phyloP scores from a whole-genome alignment of 192 early-diverging fungal genomes.

The Phycomyces nitens region DNA sequence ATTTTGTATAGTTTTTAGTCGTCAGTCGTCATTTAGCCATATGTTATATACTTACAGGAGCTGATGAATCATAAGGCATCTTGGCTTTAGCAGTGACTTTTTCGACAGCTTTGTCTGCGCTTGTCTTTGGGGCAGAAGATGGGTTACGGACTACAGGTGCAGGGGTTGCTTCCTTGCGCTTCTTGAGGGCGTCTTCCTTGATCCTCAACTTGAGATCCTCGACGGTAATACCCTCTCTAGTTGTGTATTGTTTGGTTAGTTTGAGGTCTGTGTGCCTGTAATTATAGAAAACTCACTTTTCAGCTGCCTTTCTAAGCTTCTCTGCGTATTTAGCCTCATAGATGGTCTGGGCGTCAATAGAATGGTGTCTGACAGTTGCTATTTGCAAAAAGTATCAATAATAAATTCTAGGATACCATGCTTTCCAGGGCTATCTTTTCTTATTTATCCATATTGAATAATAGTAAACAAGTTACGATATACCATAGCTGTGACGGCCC shows the following conservation, averaged over 20 bases:
- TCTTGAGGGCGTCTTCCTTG: conserved; percentile 18
- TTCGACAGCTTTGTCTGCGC: background rate
- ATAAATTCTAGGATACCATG: no score
- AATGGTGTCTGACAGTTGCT: background rate
- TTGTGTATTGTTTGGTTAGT: background rate
- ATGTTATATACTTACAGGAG: conserved; percentile 25
- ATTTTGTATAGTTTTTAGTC: no score
- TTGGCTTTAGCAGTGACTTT: conserved; percentile 23
- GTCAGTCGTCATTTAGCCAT: background rate
- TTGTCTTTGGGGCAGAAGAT: conserved; percentile 5
- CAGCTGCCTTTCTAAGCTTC: conserved; percentile 30
- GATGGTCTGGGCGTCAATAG: conserved; percentile 14
- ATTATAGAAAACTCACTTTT: conserved; percentile 23
- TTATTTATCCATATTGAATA: no score
- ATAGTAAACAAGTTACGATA: no score
- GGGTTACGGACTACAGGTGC: background rate
- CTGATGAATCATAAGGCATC: conserved; percentile 33
- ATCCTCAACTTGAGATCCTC: conserved; percentile 32
- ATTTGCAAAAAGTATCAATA: background rate
- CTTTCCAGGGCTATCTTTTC: no score
- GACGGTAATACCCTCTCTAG: conserved; percentile 33
- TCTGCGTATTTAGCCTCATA: conserved; percentile 39
- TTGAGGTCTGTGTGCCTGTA: background rate
- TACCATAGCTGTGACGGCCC: no score
- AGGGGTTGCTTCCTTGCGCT: conserved; percentile 11